Percentiles rank a stretch among this genome's conserved stretches.
phyloP scores from a whole-genome alignment of 192 early-diverging fungal species.

The Gonapodya prolifera region DNA sequence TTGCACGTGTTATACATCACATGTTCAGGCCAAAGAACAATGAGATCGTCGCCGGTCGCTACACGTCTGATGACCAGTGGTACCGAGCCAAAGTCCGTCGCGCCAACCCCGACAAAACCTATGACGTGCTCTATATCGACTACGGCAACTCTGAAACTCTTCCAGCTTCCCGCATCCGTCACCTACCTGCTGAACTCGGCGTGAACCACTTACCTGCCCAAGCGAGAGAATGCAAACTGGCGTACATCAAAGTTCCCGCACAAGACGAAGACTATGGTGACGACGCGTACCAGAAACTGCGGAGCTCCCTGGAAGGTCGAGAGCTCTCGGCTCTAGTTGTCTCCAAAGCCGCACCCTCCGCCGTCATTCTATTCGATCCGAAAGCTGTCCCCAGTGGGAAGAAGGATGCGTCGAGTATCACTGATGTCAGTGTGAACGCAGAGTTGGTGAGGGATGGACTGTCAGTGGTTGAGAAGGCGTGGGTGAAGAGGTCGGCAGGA shows the following conservation, averaged over 20 bases:
- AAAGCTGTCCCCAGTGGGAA: too few relatives aligned
- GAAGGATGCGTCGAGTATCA: too few relatives aligned
- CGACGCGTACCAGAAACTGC: slow-evolving; percentile 59
- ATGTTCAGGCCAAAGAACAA: too few relatives aligned
- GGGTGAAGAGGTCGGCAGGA: too few relatives aligned
- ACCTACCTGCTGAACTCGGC: slow-evolving; percentile 61
- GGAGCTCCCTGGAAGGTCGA: slow-evolving; percentile 38
- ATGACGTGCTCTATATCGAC: slow-evolving; percentile 77
- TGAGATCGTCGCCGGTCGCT: not conserved
- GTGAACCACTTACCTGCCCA: slow-evolving; percentile 55
- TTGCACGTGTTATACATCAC: not conserved
- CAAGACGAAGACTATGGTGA: slow-evolving; percentile 58
- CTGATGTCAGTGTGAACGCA: not conserved
- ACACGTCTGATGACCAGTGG: too few relatives aligned
- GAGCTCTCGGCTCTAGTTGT: slow-evolving; percentile 22
- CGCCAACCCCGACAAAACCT: slow-evolving; percentile 41
- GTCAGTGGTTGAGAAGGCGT: not conserved
- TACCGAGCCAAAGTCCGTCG: slow-evolving; percentile 75
- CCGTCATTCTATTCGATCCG: too few relatives aligned
- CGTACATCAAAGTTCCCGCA: slow-evolving; percentile 57
- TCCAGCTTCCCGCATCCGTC: slow-evolving; percentile 50
- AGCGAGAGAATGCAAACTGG: slow-evolving; percentile 71
- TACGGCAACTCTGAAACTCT: slow-evolving; percentile 89
- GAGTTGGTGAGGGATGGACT: not conserved
- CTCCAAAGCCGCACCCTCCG: too few relatives aligned